A percentile compares a stretch with the other conserved stretches of the same genome.
Conservation (phyloP, 805 yeast species). For the Candida easanensis region DNA sequence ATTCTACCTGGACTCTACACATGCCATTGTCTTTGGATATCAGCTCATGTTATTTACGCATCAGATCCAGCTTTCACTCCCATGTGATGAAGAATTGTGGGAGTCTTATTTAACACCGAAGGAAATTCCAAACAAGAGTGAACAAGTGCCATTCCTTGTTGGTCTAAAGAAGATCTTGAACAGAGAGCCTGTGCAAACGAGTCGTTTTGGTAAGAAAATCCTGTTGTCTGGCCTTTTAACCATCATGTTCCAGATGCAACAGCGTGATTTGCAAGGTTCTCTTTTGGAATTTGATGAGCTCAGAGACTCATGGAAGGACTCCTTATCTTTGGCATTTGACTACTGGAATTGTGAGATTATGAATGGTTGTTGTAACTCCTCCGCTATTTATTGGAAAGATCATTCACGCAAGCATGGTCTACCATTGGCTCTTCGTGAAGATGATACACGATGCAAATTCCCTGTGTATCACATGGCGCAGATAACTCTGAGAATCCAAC, state of each 20-base stretch:
- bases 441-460: constrained; percentile 53
- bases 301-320: constrained; percentile 64
- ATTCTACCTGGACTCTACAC: constrained; percentile 75
- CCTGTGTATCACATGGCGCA: constrained; percentile 75
- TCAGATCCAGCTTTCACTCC: constrained; percentile 59
- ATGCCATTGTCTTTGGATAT: constrained; percentile 78
- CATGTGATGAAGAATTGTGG: constrained; percentile 65
- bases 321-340: constrained; percentile 66
- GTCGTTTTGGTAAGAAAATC: constrained; percentile 64
- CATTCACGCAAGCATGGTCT: constrained; percentile 10
- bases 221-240: constrained; percentile 65
- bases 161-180: constrained; percentile 58
- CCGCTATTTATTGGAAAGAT: constrained; percentile 24
- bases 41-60: constrained; percentile 54
- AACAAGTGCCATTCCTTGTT: constrained; percentile 45
- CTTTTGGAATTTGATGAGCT: constrained; percentile 40
- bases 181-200: constrained; percentile 42
- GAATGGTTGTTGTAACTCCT: constrained; percentile 30
- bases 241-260: constrained; percentile 70
- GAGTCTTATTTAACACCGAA: constrained; percentile 34
- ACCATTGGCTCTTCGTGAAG: constrained; percentile 23
- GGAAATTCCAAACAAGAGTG: constrained; percentile 27
- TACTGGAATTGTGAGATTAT: constrained; percentile 56
- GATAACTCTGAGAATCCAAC: constrained; percentile 66
- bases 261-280: constrained; percentile 61